phyloP scores from a whole-genome alignment of 306 rosid genomes.

The Vicia villosa region DNA sequence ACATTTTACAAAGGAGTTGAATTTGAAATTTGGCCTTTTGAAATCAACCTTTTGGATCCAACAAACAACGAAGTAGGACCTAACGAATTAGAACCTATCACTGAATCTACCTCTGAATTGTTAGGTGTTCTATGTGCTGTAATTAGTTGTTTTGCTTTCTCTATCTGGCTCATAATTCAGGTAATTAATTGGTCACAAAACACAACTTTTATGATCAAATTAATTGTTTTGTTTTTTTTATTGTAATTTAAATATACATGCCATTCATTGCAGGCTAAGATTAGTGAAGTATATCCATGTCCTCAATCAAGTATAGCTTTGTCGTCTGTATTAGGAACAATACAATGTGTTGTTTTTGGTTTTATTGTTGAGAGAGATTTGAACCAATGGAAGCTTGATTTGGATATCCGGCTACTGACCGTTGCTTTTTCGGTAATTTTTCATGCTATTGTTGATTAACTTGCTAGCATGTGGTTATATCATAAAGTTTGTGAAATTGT shows the following conservation, averaged over 20 bases:
- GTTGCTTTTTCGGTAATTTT: conserved; percentile 36
- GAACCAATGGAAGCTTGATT: conserved; percentile 63
- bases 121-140: conserved; percentile 25
- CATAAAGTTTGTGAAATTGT: not conserved
- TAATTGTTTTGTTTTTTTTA: too few relatives aligned
- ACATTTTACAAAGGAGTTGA: conserved; percentile 55
- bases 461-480: too few relatives aligned
- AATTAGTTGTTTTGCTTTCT: conserved; percentile 25
- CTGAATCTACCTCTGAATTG: not conserved
- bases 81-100: not conserved
- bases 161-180: conserved; percentile 38
- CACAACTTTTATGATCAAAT: too few relatives aligned
- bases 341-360: conserved; percentile 47
- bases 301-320: conserved; percentile 57
- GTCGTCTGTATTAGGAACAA: conserved; percentile 48
- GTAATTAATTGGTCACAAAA: too few relatives aligned
- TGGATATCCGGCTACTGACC: conserved; percentile 65
- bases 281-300: conserved; percentile 51
- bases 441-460: too few relatives aligned
- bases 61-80: too few relatives aligned
- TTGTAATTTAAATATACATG: too few relatives aligned
- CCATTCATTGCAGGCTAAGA: too few relatives aligned
- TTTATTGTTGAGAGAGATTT: conserved; percentile 52
- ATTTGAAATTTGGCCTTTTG: conserved; percentile 51
- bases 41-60: conserved; percentile 48